These are phyloP conservation scores for Amylocystis lapponica DNA, from an alignment of 768 basidiomycete species.

Conservation along the genomic window DNA sequence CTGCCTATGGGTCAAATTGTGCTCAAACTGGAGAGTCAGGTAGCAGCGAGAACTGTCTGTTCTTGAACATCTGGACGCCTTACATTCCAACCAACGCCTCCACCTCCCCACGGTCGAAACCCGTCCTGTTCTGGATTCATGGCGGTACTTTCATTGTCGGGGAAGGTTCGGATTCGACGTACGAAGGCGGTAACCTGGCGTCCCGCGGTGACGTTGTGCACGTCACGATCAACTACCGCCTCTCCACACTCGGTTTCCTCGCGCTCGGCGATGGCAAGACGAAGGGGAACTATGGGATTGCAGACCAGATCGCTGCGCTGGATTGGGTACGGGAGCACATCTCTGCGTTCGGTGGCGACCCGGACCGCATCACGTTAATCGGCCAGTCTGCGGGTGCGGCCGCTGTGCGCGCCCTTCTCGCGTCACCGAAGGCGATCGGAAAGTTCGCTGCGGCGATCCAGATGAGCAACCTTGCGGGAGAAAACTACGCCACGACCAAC, in stretches of 20 bases:
- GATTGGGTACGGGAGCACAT: conserved; percentile 49
- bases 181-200: conserved; percentile 39
- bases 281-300: conserved; percentile 42
- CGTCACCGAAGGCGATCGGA: conserved; percentile 26
- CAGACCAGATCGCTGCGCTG: conserved; percentile 37
- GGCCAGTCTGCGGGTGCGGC: conserved; percentile 52
- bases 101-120: conserved; percentile 25
- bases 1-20: conserved; percentile 17
- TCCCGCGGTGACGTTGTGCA: conserved; percentile 39
- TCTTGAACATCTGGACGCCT: conserved; percentile 43
- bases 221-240: conserved; percentile 33
- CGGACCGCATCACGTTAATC: conserved; percentile 43
- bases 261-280: conserved; percentile 37
- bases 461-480: conserved; percentile 43
- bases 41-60: conserved; percentile 40
- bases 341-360: conserved; percentile 51
- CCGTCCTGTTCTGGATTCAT: conserved; percentile 48
- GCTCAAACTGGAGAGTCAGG: conserved; percentile 22
- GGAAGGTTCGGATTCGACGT: conserved; percentile 33
- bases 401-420: conserved; percentile 31
- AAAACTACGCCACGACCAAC: conserved; percentile 42
- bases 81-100: conserved; percentile 23
- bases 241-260: conserved; percentile 39
- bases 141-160: conserved; percentile 42
- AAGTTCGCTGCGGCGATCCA: conserved; percentile 29